Evolutionary conservation across 768 basidiomycete species (phyloP).

Genomic region (Xanthoconium purpureum): DNA sequence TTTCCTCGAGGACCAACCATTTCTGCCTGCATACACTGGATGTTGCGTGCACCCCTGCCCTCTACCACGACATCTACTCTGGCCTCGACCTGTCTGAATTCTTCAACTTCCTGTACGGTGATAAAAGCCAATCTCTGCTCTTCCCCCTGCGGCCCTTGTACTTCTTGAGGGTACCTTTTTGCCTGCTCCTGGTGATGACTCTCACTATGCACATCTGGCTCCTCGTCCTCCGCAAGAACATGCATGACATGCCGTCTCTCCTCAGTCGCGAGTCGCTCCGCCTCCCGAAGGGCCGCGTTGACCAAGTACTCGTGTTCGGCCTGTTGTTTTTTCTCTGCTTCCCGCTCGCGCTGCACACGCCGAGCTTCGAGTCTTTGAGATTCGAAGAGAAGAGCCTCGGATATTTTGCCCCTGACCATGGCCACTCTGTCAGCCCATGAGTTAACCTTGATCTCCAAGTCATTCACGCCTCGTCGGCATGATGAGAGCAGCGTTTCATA

Average conservation of each 20-base stretch:
- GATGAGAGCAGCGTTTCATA: slow-evolving; percentile 48
- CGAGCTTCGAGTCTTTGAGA: slow-evolving; percentile 41
- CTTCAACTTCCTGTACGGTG: background rate
- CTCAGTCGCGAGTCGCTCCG: slow-evolving; percentile 29
- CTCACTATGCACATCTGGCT: slow-evolving; percentile 17
- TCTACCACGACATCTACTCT: background rate
- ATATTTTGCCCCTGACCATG: slow-evolving; percentile 33
- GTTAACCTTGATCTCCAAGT: slow-evolving; percentile 46
- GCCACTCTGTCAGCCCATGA: slow-evolving; percentile 44
- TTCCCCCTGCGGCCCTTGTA: background rate
- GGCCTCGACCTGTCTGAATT: background rate
- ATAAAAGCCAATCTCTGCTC: background rate
- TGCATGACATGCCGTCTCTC: slow-evolving; percentile 30
- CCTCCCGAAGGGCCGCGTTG: slow-evolving; percentile 34
- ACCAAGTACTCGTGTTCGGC: slow-evolving; percentile 28
- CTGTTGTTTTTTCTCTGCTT: slow-evolving; percentile 20
- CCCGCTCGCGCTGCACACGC: slow-evolving; percentile 30
- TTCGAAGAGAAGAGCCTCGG: slow-evolving; percentile 41
- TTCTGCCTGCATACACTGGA: background rate
- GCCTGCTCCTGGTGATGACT: slow-evolving; percentile 16
- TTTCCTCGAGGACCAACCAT: background rate
- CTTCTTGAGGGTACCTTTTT: slow-evolving; percentile 6
- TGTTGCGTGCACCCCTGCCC: background rate
- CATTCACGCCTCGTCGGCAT: slow-evolving; percentile 49
- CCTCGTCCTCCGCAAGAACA: slow-evolving; percentile 3